A percentile compares a stretch with the other conserved stretches of the same genome.
phyloP scores from a whole-genome alignment of 345 rosid species.

The Leavenworthia alabamica region DNA sequence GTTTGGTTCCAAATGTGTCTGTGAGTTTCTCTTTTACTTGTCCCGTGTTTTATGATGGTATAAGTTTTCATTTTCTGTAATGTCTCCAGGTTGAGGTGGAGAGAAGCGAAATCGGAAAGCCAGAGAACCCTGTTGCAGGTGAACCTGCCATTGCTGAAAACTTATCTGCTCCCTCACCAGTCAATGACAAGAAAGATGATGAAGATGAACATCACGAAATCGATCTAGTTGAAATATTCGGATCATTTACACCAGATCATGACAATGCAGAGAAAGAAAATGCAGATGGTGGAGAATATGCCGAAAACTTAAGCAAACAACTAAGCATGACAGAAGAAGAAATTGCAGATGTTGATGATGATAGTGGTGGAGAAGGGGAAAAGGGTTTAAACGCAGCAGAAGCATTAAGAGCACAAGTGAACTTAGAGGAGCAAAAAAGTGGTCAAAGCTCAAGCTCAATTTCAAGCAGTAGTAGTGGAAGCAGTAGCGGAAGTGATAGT shows the following conservation, averaged over 20 bases:
- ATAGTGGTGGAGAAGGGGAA: conserved; percentile 40
- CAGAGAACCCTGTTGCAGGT: conserved; percentile 29
- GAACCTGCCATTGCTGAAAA: conserved; percentile 32
- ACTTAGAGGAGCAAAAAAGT: conserved; percentile 38
- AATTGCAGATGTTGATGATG: conserved; percentile 87
- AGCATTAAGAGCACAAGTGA: conserved; percentile 82
- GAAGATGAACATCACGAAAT: conserved; percentile 63
- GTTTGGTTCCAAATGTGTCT: conserved; percentile 41
- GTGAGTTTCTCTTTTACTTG: no score
- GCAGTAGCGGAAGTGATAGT: conserved; percentile 58
- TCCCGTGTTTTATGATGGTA: neutral
- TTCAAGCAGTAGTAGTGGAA: conserved; percentile 71
- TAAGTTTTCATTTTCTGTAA: neutral
- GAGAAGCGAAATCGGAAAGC: conserved; percentile 56
- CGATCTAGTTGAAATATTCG: conserved; percentile 55
- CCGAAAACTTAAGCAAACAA: conserved; percentile 15
- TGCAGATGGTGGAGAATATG: conserved; percentile 29
- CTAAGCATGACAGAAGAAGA: conserved; percentile 41
- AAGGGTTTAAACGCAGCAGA: conserved; percentile 85
- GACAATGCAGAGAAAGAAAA: conserved; percentile 33
- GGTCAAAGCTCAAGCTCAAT: conserved; percentile 47
- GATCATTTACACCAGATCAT: conserved; percentile 46
- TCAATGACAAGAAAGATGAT: conserved; percentile 40
- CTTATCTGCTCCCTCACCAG: conserved; percentile 32
- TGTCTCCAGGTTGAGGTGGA: conserved; percentile 63